These are phyloP conservation scores for Eremothecium gossypii DNA, from an alignment of 1,139 yeast species.

Conservation along the genomic window DNA sequence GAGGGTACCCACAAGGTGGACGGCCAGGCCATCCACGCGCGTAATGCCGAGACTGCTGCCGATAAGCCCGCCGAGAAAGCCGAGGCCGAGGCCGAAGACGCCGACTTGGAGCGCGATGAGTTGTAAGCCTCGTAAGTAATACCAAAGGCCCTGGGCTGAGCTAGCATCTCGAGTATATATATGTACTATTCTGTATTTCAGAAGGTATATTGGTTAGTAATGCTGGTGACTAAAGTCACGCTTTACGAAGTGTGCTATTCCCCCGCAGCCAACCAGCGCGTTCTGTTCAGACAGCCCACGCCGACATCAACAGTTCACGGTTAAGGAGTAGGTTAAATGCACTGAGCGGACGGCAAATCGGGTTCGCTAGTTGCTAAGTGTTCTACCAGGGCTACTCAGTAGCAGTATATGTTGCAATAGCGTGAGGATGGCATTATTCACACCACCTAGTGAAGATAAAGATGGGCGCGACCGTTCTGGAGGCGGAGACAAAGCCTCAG, in stretches of 20 bases:
- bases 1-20: slow-evolving; percentile 54
- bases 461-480: neutral
- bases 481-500: neutral
- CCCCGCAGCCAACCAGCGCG: no score
- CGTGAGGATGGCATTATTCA: slow-evolving; percentile 1
- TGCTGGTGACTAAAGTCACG: no score
- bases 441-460: slow-evolving; percentile 2
- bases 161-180: no score
- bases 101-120: slow-evolving; percentile 12
- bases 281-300: no score
- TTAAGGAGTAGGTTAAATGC: no score
- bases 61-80: slow-evolving; percentile 31
- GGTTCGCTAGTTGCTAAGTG: no score
- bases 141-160: no score
- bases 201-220: no score
- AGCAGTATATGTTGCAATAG: neutral
- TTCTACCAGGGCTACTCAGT: neutral
- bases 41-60: slow-evolving; percentile 26
- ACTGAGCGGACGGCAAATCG: no score
- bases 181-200: no score
- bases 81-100: slow-evolving; percentile 19
- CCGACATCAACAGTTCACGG: no score
- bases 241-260: no score
- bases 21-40: slow-evolving; percentile 33
- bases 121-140: slow-evolving; percentile 7